Conservation (phyloP, 306 rosid species). For the Pueraria montana region DNA sequence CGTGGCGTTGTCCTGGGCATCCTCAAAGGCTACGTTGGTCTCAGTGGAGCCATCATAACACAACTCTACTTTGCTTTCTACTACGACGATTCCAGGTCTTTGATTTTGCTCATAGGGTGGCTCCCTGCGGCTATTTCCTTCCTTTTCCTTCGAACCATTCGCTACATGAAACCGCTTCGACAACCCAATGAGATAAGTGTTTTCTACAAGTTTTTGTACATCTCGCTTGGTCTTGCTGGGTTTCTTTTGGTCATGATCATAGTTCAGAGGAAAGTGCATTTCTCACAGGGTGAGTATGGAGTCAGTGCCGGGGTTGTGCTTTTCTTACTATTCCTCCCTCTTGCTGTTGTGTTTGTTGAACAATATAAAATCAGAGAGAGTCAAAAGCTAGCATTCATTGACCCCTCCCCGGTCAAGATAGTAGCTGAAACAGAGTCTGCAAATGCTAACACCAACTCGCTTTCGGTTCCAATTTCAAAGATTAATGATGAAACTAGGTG, state of each 20-base stretch:
- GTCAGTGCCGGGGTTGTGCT: slow-evolving; percentile 60
- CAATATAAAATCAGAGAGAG: slow-evolving; percentile 48
- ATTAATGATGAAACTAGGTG: slow-evolving; percentile 39
- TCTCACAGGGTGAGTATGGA: slow-evolving; percentile 58
- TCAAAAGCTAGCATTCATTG: slow-evolving; percentile 5
- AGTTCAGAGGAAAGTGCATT: slow-evolving; percentile 50
- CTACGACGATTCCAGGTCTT: slow-evolving; percentile 56
- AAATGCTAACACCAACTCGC: neutral
- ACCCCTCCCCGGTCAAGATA: slow-evolving; percentile 44
- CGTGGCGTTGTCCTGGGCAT: slow-evolving; percentile 75
- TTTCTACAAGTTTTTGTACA: slow-evolving; percentile 71
- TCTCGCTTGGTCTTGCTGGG: slow-evolving; percentile 69
- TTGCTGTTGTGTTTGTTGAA: slow-evolving; percentile 61
- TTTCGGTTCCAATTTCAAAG: neutral
- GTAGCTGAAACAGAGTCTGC: neutral
- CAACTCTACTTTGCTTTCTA: slow-evolving; percentile 74
- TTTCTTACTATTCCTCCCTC: slow-evolving; percentile 68
- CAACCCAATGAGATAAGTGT: slow-evolving; percentile 59
- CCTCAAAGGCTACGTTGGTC: slow-evolving; percentile 71
- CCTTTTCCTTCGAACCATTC: slow-evolving; percentile 61
- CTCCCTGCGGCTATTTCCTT: slow-evolving; percentile 75
- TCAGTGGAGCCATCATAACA: slow-evolving; percentile 79
- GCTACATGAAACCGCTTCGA: slow-evolving; percentile 54
- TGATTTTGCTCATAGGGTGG: slow-evolving; percentile 76
- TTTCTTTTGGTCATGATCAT: slow-evolving; percentile 70